A percentile compares a stretch with the other conserved stretches of the same genome.
phyloP scores from a whole-genome alignment of 768 basidiomycete genomes.

The Royoungia palumana region DNA sequence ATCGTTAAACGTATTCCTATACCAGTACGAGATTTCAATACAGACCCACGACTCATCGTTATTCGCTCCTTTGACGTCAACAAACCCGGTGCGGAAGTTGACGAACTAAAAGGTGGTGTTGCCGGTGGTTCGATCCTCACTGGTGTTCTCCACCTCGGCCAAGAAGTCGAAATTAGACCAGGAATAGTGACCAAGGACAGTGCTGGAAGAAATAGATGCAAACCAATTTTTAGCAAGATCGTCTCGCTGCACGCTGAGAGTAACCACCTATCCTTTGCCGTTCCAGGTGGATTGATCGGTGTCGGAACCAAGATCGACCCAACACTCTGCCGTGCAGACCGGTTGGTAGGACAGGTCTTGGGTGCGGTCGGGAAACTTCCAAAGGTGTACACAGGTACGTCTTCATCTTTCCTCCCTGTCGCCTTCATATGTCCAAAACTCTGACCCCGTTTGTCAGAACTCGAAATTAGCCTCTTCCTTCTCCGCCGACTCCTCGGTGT shows the following conservation, averaged over 20 bases:
- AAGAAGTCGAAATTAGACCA: slow-evolving; percentile 95
- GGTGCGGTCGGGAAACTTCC: slow-evolving; percentile 94
- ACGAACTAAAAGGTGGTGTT: slow-evolving; percentile 96
- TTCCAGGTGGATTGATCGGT: slow-evolving; percentile 97
- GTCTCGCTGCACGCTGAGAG: slow-evolving; percentile 93
- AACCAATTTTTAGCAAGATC: slow-evolving; percentile 90
- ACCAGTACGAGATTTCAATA: slow-evolving; percentile 88
- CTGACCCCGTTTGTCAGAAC: slow-evolving; percentile 45
- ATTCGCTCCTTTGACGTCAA: slow-evolving; percentile 99
- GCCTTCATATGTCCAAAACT: too few relatives aligned
- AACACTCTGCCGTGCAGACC: slow-evolving; percentile 94
- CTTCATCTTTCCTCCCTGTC: neutral
- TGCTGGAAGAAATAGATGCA: slow-evolving; percentile 84
- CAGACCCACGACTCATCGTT: slow-evolving; percentile 91
- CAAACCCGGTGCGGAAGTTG: slow-evolving; percentile 96
- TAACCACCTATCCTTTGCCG: slow-evolving; percentile 91
- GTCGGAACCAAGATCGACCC: slow-evolving; percentile 97
- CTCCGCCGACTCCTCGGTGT: slow-evolving; percentile 96
- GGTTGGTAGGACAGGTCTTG: slow-evolving; percentile 94
- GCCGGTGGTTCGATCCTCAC: slow-evolving; percentile 95
- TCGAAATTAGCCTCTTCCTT: slow-evolving; percentile 92
- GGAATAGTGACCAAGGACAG: slow-evolving; percentile 96
- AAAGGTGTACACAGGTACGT: slow-evolving; percentile 80
- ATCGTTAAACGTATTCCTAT: slow-evolving; percentile 96
- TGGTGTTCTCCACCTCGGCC: slow-evolving; percentile 85